phyloP scores from a whole-genome alignment of 202 grass and related monocot species.

The Eragrostis tef region DNA sequence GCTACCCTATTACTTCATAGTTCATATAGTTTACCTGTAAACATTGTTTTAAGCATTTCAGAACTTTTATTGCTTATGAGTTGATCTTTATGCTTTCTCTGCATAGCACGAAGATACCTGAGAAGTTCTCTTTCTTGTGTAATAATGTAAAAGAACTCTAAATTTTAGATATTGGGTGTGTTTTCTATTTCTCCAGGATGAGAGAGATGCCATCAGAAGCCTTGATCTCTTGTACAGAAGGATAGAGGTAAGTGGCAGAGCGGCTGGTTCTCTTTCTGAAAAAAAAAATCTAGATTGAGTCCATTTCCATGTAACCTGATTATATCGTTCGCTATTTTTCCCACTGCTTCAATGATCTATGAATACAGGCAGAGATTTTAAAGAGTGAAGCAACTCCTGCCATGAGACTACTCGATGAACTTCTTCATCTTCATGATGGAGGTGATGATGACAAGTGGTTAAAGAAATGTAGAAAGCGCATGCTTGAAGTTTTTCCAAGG shows the following conservation, averaged over 20 bases:
- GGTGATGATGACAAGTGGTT: conserved; percentile 77
- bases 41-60: conserved; percentile 5
- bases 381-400: conserved; percentile 85
- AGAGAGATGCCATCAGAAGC: conserved; percentile 86
- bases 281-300: not conserved
- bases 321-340: conserved; percentile 29
- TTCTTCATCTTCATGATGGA: conserved; percentile 91
- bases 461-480: conserved; percentile 83
- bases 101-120: conserved; percentile 19
- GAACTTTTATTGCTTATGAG: not conserved
- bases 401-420: conserved; percentile 87
- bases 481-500: conserved; percentile 77
- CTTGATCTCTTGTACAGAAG: conserved; percentile 93
- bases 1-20: not conserved
- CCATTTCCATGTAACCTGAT: conserved; percentile 1
- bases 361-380: conserved; percentile 78
- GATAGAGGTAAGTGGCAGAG: conserved; percentile 60
- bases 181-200: conserved; percentile 59
- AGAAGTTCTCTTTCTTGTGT: conserved; percentile 25
- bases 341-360: not conserved
- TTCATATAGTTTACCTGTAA: not conserved
- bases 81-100: conserved; percentile 18
- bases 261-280: not conserved
- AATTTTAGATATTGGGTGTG: conserved; percentile 37
- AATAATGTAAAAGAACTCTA: conserved; percentile 5